phyloP scores from a whole-genome alignment of 2,329 filamentous ascomycete species.

The Claviceps sp. region DNA sequence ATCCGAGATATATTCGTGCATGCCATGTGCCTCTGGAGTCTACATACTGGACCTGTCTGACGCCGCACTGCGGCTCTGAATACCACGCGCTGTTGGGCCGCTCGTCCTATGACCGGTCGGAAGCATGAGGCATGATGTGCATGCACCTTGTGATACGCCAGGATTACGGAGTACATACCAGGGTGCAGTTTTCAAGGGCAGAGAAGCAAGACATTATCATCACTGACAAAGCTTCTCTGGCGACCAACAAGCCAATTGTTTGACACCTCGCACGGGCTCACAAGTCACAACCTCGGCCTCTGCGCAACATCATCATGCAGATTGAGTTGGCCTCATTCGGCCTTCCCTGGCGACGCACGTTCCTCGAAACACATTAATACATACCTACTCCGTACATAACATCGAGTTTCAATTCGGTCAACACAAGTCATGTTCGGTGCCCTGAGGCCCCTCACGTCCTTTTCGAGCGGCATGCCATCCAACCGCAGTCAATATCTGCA shows the following conservation, averaged over 20 bases:
- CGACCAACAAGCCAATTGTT: background rate
- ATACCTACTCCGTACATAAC: no score
- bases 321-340: background rate
- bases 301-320: background rate
- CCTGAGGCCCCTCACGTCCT: background rate
- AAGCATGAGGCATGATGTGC: no score
- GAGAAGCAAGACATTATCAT: slow-evolving; percentile 4
- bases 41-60: no score
- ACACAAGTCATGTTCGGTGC: background rate
- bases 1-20: no score
- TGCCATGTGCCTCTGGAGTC: no score
- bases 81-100: no score
- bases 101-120: no score
- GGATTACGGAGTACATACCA: no score
- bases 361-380: background rate
- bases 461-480: background rate
- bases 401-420: background rate
- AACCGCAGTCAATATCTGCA: background rate
- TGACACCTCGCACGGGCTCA: background rate
- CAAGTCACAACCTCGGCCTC: background rate
- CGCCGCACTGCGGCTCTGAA: no score
- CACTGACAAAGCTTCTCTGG: background rate
- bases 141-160: no score
- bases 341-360: background rate
- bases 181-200: no score